Percentiles rank a stretch among this genome's conserved stretches.
Evolutionary conservation across 192 early-diverging fungal species (phyloP).

Genomic region (Coemansia sp.): DNA sequence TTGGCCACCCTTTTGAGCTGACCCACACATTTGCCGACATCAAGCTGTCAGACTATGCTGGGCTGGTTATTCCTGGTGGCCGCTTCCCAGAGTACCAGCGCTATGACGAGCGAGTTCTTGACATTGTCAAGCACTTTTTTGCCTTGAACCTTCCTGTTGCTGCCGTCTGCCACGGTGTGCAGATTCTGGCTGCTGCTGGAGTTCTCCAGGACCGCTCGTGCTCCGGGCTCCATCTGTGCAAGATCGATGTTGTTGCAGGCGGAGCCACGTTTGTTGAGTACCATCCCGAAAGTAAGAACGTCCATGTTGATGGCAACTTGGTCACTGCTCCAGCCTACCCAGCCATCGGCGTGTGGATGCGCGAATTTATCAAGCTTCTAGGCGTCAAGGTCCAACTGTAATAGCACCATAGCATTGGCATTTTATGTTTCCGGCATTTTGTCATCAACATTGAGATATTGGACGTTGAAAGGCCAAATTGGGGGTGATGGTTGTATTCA

Average conservation of each 20-base stretch:
- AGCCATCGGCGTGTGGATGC: constrained; percentile 46
- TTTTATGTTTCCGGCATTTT: background rate
- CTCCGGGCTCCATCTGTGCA: constrained; percentile 42
- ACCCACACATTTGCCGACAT: constrained; percentile 47
- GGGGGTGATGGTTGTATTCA: no score
- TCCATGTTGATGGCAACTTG: constrained; percentile 41
- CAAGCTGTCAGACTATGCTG: constrained; percentile 50
- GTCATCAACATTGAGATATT: no score
- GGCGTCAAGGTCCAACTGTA: constrained; percentile 32
- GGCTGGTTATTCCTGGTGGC: constrained; percentile 55
- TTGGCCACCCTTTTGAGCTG: constrained; percentile 50
- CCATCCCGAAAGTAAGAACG: constrained; percentile 26
- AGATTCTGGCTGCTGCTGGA: constrained; percentile 45
- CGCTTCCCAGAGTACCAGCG: constrained; percentile 58
- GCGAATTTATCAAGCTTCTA: constrained; percentile 49
- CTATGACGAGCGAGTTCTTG: constrained; percentile 51
- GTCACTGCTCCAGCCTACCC: constrained; percentile 46
- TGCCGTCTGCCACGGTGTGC: constrained; percentile 56
- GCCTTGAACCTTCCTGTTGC: constrained; percentile 52
- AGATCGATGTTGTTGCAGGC: constrained; percentile 32
- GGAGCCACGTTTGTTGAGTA: constrained; percentile 45
- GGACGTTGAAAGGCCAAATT: no score
- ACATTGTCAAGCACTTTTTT: constrained; percentile 53
- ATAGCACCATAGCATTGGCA: background rate
- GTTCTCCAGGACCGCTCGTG: constrained; percentile 44